These are phyloP conservation scores for Aspergillus vadensis DNA, from an alignment of 2,329 filamentous ascomycete species.

Conservation along the genomic window DNA sequence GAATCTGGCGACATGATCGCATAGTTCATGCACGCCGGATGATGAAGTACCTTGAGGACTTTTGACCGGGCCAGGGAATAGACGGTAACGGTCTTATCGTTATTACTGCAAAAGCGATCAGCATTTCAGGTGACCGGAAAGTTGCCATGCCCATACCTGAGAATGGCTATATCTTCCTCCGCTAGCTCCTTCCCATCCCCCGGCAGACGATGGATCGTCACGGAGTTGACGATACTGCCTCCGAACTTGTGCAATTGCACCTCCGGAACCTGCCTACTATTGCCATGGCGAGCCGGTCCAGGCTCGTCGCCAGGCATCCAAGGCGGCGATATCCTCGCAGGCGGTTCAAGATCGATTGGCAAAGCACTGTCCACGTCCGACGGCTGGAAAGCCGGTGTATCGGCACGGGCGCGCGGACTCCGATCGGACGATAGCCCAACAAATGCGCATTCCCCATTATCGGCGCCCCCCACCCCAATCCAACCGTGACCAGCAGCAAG, in stretches of 20 bases:
- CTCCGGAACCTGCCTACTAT: constrained; percentile 39
- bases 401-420: constrained; percentile 41
- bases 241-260: constrained; percentile 62
- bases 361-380: constrained; percentile 60
- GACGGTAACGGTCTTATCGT: constrained; percentile 85
- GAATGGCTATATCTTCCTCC: constrained; percentile 58
- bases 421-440: constrained; percentile 59
- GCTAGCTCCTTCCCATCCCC: constrained; percentile 44
- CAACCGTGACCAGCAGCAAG: constrained; percentile 83
- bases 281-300: constrained; percentile 19
- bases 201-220: constrained; percentile 62
- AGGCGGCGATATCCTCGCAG: constrained; percentile 28
- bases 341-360: constrained; percentile 52
- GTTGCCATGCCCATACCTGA: constrained; percentile 44
- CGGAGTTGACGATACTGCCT: constrained; percentile 66
- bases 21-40: constrained; percentile 88
- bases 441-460: constrained; percentile 82
- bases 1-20: constrained; percentile 92
- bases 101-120: constrained; percentile 75
- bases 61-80: constrained; percentile 72
- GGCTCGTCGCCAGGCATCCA: constrained; percentile 25
- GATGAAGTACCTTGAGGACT: constrained; percentile 68
- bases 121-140: constrained; percentile 49
- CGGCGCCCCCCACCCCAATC: constrained; percentile 83
- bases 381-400: constrained; percentile 36